Evolutionary conservation across 2,329 filamentous ascomycete species (phyloP), one percentile per base, ranked within the genome.

Genomic region (Colletotrichum sp.): DNA sequence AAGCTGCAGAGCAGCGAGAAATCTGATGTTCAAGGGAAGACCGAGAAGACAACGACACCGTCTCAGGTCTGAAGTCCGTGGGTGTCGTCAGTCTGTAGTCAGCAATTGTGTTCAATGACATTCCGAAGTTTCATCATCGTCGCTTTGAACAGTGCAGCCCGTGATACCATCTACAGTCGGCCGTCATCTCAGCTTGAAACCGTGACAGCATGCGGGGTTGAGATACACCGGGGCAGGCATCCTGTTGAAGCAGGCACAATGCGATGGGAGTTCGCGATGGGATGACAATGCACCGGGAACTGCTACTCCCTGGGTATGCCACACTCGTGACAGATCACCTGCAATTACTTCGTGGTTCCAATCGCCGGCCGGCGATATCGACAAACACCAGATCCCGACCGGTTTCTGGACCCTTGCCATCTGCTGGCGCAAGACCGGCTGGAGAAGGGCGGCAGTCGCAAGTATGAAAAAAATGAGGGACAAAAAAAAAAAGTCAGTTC

Each of bases 1-100:
- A 86, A 83, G 77, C 81, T 88, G 66, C 85, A 86, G 78, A 78
- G 75, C 43, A 48, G 39, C n/a, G 18, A 21, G 43, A 48, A 52
- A n/a, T n/a, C 13, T 18, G 13, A n/a, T 26, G 26, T 43, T 28
- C 32, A 26, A 9, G 18, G n/a, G 18, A 48, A 48, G 18, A 48
- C 43, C 16, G 69, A 63, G 10, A 24, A 16, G 14, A 68, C 43
- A 24, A 30, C 30, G 8, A 55, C 6, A 32, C 7, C 8, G 59
- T 13, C 18, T 28, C 9, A 61, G 18, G 59, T 61, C 30, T 61
- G 59, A 61, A 18, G 18, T 61, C 10, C 59, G 16, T 48, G n/a
- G 18, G 18, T 48, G 43, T 13, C 10, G 18, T 12, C 10, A 10
- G n/a, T 48, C 18, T n/a, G 3, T 21, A 48, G 43, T 48, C n/a